A percentile compares a stretch with the other conserved stretches of the same genome.
These are phyloP conservation scores for Tetracladium maxilliforme DNA, from an alignment of 2,329 filamentous ascomycete species.

Conservation along the genomic window DNA sequence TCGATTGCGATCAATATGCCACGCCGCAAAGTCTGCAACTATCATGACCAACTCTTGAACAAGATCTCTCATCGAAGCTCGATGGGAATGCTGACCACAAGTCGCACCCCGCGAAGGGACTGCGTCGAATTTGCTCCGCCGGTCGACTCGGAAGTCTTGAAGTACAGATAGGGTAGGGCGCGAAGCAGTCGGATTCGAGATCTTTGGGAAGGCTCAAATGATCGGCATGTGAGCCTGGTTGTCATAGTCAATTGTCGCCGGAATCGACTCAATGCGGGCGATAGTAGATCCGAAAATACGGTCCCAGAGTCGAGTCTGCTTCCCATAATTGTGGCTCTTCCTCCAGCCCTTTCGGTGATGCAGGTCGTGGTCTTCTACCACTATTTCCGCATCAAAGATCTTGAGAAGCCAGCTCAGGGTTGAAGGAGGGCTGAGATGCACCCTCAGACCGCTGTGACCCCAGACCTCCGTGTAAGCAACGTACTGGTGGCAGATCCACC, in stretches of 20 bases:
- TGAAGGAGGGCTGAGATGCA: constrained; percentile 18
- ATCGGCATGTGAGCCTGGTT: constrained; percentile 14
- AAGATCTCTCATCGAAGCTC: too few species aligned
- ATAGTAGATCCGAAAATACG: constrained; percentile 18
- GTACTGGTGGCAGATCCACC: constrained; percentile 29
- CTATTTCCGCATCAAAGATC: constrained; percentile 16
- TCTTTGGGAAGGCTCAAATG: too few species aligned
- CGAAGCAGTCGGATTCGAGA: too few species aligned
- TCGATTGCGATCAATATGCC: too few species aligned
- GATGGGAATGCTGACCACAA: too few species aligned
- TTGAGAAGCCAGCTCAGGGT: constrained; percentile 19
- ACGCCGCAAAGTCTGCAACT: too few species aligned
- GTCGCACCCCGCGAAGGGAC: too few species aligned
- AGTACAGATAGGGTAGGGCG: too few species aligned
- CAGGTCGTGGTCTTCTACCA: constrained; percentile 26
- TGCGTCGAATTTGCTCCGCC: too few species aligned
- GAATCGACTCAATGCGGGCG: constrained; percentile 18
- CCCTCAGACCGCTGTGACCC: constrained; percentile 22
- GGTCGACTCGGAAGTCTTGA: too few species aligned
- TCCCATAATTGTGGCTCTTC: constrained; percentile 21
- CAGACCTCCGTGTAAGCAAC: constrained; percentile 22
- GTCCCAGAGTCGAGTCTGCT: constrained; percentile 22
- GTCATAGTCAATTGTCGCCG: constrained; percentile 15
- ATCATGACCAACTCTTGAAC: too few species aligned
- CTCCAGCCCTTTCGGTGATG: constrained; percentile 23